Evolutionary conservation across 2,329 filamentous ascomycete species (phyloP), one percentile per base, ranked within the genome.

Genomic region (Verticillium isaacii): DNA sequence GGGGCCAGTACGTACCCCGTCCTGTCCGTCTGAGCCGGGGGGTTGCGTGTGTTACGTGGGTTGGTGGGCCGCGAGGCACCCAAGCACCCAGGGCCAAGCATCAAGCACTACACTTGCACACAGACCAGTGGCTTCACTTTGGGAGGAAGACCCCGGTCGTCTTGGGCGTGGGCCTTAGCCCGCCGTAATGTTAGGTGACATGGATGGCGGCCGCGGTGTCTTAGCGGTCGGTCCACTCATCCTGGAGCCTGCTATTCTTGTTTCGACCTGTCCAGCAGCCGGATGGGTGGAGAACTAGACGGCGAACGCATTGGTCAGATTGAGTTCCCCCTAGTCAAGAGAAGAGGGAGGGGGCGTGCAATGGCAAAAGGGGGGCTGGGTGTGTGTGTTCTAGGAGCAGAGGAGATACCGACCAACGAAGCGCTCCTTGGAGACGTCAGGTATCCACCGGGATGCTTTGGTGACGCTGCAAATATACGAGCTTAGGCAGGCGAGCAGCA

Each of bases 381-480:
- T 32, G 29, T 45, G 50, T n/a, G 6, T 25, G 32, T 34, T 5
- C 32, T 37, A 61, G 65, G 52, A 32, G 63, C 72, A 73, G 67
- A 50, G 72, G 72, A 72, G 73, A 67, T 37, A 50, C 45, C 9
- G 45, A 50, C 45, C 45, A 50, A 50, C 45, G n/a, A 23, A 23
- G n/a, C 17, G 45, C 9, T 4, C 19, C 45, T 50, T 2, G 45
- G 45, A 50, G 45, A 50, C n/a, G 45, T 50, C 45, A 50, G 45
- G 45, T 50, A 50, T 50, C 45, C 45, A 50, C 45, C 45, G 63
- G 66, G 67, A 70, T 69, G 68, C 69, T 74, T 29, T 74, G 74
- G 77, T 78, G 77, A 78, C 74, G 77, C 76, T 74, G 76, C 72
- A 77, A 80, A 81, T 79, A 80, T 80, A 79, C 79, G 77, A 79